A percentile compares a stretch with the other conserved stretches of the same genome.
Evolutionary conservation across 2,329 filamentous ascomycete species (phyloP).

Genomic region (Ophiocordyceps camponoti-saundersi): DNA sequence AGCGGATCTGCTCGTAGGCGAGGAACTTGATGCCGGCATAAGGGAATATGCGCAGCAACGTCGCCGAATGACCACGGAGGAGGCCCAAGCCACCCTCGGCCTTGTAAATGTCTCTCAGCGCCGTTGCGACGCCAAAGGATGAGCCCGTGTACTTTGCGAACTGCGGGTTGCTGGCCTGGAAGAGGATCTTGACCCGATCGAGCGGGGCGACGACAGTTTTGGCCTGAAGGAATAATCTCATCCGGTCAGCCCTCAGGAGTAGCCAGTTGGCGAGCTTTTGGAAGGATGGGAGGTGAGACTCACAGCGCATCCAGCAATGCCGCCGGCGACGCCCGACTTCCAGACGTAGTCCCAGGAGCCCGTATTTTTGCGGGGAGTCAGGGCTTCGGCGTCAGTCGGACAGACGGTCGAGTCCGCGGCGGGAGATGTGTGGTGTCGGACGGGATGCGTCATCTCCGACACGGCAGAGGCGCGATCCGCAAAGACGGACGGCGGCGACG

Average conservation of each 20-base stretch:
- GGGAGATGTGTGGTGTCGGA: slow-evolving; percentile 9
- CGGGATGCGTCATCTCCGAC: slow-evolving; percentile 26
- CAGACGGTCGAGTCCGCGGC: slow-evolving; percentile 21
- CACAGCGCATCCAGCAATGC: slow-evolving; percentile 83
- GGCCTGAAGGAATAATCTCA: slow-evolving; percentile 34
- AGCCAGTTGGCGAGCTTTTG: not conserved
- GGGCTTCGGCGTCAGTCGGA: slow-evolving; percentile 31
- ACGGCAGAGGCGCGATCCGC: slow-evolving; percentile 38
- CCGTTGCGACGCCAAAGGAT: slow-evolving; percentile 68
- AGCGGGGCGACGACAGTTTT: slow-evolving; percentile 93
- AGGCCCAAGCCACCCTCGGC: slow-evolving; percentile 60
- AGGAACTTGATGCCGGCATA: slow-evolving; percentile 98
- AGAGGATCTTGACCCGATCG: slow-evolving; percentile 95
- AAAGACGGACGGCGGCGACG: slow-evolving; percentile 31
- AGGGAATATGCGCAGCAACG: slow-evolving; percentile 83
- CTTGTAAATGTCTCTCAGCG: slow-evolving; percentile 68
- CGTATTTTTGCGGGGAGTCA: slow-evolving; percentile 26
- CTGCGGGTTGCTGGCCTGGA: slow-evolving; percentile 86
- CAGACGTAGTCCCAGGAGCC: slow-evolving; percentile 71
- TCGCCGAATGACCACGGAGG: slow-evolving; percentile 89
- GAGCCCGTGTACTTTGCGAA: slow-evolving; percentile 86
- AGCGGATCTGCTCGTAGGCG: slow-evolving; percentile 89
- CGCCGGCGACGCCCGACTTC: slow-evolving; percentile 72
- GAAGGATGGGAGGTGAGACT: slow-evolving; percentile 15
- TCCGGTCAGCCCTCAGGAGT: not conserved